Base-by-base conservation (phyloP, 495 filamentous ascomycete genomes). In the Podospora anserina region DNA sequence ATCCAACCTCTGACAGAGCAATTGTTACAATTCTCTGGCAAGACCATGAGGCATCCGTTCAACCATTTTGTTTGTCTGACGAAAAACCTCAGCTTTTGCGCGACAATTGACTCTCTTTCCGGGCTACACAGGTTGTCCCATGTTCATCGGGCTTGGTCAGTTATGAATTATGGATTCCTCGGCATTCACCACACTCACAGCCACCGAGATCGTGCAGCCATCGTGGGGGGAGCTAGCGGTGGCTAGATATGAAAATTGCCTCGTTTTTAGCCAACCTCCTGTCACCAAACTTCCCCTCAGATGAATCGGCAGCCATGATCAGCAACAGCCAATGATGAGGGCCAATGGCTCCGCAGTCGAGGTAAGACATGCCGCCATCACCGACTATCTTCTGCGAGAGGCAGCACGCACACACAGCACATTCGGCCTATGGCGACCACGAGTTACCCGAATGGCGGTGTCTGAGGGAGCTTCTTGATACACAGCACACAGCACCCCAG, bases 281-380 rank as follows among this genome's bases (percentile, higher is more conserved):
- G 30, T 32, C 30, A 32, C 30, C 39, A 49, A 16, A 13, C 39
- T 49, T 49, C 39, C 13, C 13, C 39, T 49, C 39, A 49, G 5
- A 13, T 49, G 23, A 49, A 11, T 49, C 39, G 39, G 39, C 39
- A 49, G 9, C 39, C 13, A 49, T 11, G 15, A 3, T 13, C 15
- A 49, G 39, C 39, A 49, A 49, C 39, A 49, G 39, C 39, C 39
- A 49, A 30, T 63, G 4, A 30, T 19, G 19, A 19, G 28, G 15
- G n/a, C 28, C 7, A 11, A n/a, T n/a, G 4, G 61, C 20, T 18
- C 28, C 39, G 26, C 13, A 15, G 9, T 28, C 27, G n/a, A 20
- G 18, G 66, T 68, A 27, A 68, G 67, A 65, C 67, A 65, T 54
- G 28, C 27, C 19, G 39, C 60, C 16, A 60, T 63, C 60, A 56